Percentiles rank a stretch among this genome's conserved stretches.
phyloP scores from a whole-genome alignment of 148 eudicot species.

The Rhododendron kiyosumense region DNA sequence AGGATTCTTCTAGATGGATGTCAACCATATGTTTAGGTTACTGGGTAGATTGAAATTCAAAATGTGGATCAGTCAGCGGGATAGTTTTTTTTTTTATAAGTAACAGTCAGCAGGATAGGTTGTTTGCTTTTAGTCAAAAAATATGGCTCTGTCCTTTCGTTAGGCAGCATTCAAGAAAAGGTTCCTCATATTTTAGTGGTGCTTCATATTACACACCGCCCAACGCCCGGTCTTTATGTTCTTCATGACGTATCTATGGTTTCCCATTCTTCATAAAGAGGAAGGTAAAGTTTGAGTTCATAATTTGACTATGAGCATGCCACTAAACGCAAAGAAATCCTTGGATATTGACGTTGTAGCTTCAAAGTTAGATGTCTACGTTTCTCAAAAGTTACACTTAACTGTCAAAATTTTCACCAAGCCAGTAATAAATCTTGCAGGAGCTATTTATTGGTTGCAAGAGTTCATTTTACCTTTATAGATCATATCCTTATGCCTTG shows the following conservation, averaged over 20 bases:
- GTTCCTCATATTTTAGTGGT: background rate
- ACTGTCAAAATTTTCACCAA: background rate
- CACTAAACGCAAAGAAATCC: background rate
- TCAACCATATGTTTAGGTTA: background rate
- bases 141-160: background rate
- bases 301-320: background rate
- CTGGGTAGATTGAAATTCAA: background rate
- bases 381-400: background rate
- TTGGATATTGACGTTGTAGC: background rate
- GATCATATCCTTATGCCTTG: background rate
- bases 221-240: background rate
- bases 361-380: background rate
- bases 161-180: background rate
- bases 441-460: background rate
- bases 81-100: too few species aligned
- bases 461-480: background rate
- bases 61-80: background rate
- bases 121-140: slow-evolving; percentile 9
- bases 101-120: too few species aligned
- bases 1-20: background rate
- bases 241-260: background rate
- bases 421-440: background rate
- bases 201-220: background rate
- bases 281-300: background rate
- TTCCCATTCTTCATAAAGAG: background rate